phyloP scores from a whole-genome alignment of 176 grass and related monocot species.

The Musa itinerans region DNA sequence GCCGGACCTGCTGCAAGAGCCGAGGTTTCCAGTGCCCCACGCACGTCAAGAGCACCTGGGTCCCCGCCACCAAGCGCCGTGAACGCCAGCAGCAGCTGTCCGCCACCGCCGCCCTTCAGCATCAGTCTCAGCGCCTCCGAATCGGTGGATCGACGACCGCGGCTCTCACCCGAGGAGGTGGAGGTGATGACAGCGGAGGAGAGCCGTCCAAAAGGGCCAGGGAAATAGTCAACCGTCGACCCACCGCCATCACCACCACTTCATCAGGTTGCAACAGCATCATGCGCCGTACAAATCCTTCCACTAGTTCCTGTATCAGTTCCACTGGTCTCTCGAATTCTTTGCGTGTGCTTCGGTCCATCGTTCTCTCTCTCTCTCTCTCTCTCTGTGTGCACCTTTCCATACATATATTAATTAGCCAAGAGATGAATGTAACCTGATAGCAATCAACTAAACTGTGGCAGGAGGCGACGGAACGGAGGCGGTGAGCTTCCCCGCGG shows the following conservation, averaged over 20 bases:
- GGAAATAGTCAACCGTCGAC: slow-evolving; percentile 18
- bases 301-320: neutral
- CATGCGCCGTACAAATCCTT: neutral
- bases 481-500: slow-evolving; percentile 66
- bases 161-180: neutral
- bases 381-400: neutral
- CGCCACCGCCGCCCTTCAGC: slow-evolving; percentile 25
- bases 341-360: neutral
- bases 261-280: slow-evolving; percentile 59
- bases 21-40: slow-evolving; percentile 80
- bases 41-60: slow-evolving; percentile 92
- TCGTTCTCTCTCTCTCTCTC: neutral
- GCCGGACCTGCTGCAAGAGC: slow-evolving; percentile 91
- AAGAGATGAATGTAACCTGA: too few relatives aligned
- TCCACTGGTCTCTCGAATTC: neutral
- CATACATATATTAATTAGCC: too few relatives aligned
- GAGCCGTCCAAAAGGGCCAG: slow-evolving; percentile 35
- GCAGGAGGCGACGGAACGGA: slow-evolving; percentile 17
- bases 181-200: neutral
- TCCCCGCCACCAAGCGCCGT: slow-evolving; percentile 77
- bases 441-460: too few relatives aligned
- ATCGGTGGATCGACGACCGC: neutral
- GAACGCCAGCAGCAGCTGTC: slow-evolving; percentile 81
- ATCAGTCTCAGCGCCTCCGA: slow-evolving; percentile 13
- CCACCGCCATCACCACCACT: slow-evolving; percentile 31